Evolutionary conservation across 208 protist species (phyloP), one percentile per base, ranked within the genome.

Genomic region (Leishmania tarentolae): DNA sequence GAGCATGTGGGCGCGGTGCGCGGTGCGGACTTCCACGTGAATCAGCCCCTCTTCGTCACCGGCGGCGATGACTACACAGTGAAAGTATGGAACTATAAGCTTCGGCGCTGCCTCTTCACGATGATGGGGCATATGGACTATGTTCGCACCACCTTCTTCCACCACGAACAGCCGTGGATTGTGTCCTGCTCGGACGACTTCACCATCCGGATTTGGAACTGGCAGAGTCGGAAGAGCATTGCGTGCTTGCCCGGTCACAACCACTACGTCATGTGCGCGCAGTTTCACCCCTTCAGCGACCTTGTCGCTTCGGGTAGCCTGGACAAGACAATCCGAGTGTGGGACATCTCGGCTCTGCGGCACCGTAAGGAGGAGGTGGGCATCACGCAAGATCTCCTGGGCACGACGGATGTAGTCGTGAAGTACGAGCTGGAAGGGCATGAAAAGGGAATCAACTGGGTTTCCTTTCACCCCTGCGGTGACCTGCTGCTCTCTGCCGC

Each of bases 191-290:
- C 98, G 13, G 99, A 99, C 85, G 99, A 99, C 91, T 97, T 99
- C 82, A 99, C 99, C 37, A 97, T 99, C 69, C 92, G 99, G 52
- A 99, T 99, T 81, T 99, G 99, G 99, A 99, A 99, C 86, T 99
- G 98, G 98, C 98, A 99, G 86, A 97, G 89, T 37, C 90, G 99
- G 47, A 92, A 81, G 42, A 99, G 98, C 87, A 91, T 99, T 24
- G 91, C 93, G 11, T 96, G 97, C 31, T 90, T 99, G 56, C 98
- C 99, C 28, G 99, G 98, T 24, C 96, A 98, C 84, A 95, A 94
- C 65, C 99, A 99, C 90, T 99, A 99, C 88, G 99, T 99, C 31
- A 99, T 99, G 99, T 99, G 95, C 83, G 99, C 99, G 24, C 83
- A 90, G 57, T 99, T 99, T 84, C 98, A 99, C 90, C 98, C 98